Evolutionary conservation across 192 early-diverging fungal genomes (phyloP).

Genomic region (Entomortierella lignicola): DNA sequence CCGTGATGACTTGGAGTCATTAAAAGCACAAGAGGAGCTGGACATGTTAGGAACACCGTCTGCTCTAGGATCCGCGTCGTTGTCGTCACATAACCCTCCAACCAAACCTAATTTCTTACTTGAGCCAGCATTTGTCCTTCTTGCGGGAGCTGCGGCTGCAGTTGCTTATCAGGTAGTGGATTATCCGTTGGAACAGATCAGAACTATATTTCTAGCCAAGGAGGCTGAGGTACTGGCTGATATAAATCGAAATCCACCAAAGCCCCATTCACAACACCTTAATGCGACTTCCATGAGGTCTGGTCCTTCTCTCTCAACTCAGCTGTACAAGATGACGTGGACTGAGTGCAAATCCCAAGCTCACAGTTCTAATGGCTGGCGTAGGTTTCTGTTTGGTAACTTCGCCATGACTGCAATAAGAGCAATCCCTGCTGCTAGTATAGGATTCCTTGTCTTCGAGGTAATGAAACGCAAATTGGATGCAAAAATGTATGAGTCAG

Average conservation of each 20-base stretch:
- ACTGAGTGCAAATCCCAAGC: slow-evolving; percentile 64
- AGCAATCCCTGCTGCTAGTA: slow-evolving; percentile 67
- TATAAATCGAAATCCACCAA: slow-evolving; percentile 14
- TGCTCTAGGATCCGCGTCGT: not conserved
- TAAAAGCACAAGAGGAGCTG: slow-evolving; percentile 9
- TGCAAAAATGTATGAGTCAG: slow-evolving; percentile 49
- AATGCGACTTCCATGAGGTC: slow-evolving; percentile 53
- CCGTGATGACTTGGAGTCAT: slow-evolving; percentile 48
- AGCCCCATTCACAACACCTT: slow-evolving; percentile 48
- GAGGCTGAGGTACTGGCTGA: slow-evolving; percentile 65
- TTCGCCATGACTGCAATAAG: slow-evolving; percentile 63
- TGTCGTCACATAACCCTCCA: not conserved
- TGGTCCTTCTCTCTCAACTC: slow-evolving; percentile 22
- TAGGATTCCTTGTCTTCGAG: slow-evolving; percentile 75
- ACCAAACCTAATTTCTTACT: slow-evolving; percentile 56
- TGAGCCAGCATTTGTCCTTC: slow-evolving; percentile 66
- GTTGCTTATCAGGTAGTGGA: slow-evolving; percentile 80
- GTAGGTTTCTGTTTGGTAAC: slow-evolving; percentile 61
- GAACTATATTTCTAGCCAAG: slow-evolving; percentile 73
- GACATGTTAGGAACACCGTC: not conserved
- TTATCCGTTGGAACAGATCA: slow-evolving; percentile 76
- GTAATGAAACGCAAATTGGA: slow-evolving; percentile 68
- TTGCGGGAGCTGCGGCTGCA: slow-evolving; percentile 69
- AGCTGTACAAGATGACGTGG: slow-evolving; percentile 65
- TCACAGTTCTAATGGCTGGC: slow-evolving; percentile 51